These are phyloP conservation scores for Neurospora terricola DNA, from an alignment of 495 filamentous ascomycete species.

Conservation along the genomic window DNA sequence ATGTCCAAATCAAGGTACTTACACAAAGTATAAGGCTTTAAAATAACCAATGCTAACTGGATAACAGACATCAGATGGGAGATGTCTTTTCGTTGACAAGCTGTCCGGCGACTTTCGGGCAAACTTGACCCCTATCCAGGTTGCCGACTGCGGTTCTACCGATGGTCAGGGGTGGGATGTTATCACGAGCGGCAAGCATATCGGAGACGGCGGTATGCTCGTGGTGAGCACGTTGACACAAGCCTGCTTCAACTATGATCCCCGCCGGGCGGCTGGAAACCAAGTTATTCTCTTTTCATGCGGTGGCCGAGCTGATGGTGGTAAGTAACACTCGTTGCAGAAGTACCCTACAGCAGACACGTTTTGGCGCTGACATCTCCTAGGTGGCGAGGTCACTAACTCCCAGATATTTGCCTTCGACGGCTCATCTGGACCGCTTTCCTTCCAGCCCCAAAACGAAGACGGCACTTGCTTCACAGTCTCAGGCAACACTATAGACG, in stretches of 20 bases:
- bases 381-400: slow-evolving; percentile 37
- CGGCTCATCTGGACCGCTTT: slow-evolving; percentile 29
- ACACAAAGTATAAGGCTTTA: background rate
- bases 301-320: slow-evolving; percentile 45
- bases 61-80: slow-evolving; percentile 37
- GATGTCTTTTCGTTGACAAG: slow-evolving; percentile 44
- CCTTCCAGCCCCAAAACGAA: slow-evolving; percentile 33
- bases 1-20: slow-evolving; percentile 36
- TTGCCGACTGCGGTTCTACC: slow-evolving; percentile 37
- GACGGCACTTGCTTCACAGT: slow-evolving; percentile 36
- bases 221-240: slow-evolving; percentile 46
- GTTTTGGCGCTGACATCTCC: slow-evolving; percentile 2
- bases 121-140: slow-evolving; percentile 44
- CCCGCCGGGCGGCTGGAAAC: slow-evolving; percentile 33
- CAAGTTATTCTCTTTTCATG: slow-evolving; percentile 45
- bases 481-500: slow-evolving; percentile 34
- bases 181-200: slow-evolving; percentile 43
- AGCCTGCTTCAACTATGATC: slow-evolving; percentile 47
- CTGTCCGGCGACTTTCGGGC: slow-evolving; percentile 47
- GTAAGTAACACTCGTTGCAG: slow-evolving; percentile 6
- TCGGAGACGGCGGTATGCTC: slow-evolving; percentile 32
- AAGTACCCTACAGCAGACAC: background rate
- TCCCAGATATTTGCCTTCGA: slow-evolving; percentile 41
- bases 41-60: background rate
- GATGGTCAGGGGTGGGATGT: slow-evolving; percentile 44